Evolutionary conservation across 192 early-diverging fungal species (phyloP), one percentile per base, ranked within the genome.

Genomic region (Linnemannia elongata): DNA sequence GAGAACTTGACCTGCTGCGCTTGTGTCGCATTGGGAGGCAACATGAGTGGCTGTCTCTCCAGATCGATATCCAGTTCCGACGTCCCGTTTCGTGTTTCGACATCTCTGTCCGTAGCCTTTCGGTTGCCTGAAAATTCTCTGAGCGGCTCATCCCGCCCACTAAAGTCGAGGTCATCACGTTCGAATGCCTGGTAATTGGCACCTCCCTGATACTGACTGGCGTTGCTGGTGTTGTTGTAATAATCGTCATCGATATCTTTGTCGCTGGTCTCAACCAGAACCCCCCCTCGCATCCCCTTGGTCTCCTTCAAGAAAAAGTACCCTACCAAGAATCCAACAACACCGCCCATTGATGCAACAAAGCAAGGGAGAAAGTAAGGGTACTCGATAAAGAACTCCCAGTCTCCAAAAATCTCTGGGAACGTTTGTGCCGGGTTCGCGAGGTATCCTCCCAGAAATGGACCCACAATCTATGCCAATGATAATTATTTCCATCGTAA

Each of bases 281-380:
- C 27, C 0, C 8, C 15, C 0, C 72, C 72, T 41, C 33, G 52
- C 13, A 42, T 63, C 20, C 78, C 75, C 35, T 85, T 83, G 8
- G 96, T 93, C 74, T 96, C 95, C 35, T 95, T 88, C 24, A 97
- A 78, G 70, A 88, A 92, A 78, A 93, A 90, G 33, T 89, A 88
- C 1, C 94, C 96, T 36, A 95, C 77, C 0, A 94, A 69, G 39
- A 95, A 91, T 8, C 96, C 95, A 71, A 94, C 74, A 5, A 94
- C 38, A 38, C 94, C 93, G 9, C 95, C 88, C 24, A 90, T 63
- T 6, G 94, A 90, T 22, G 93, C 93, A 15, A 95, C 85, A 39
- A 95, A 76, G 74, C 97, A 97, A 9, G 97, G 97, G 6, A 99
- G 92, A 70, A 96, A 91, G 76, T 97, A 99, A 0, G 97, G 97